phyloP scores from a whole-genome alignment of 306 rosid species.

The Quercus robur region DNA sequence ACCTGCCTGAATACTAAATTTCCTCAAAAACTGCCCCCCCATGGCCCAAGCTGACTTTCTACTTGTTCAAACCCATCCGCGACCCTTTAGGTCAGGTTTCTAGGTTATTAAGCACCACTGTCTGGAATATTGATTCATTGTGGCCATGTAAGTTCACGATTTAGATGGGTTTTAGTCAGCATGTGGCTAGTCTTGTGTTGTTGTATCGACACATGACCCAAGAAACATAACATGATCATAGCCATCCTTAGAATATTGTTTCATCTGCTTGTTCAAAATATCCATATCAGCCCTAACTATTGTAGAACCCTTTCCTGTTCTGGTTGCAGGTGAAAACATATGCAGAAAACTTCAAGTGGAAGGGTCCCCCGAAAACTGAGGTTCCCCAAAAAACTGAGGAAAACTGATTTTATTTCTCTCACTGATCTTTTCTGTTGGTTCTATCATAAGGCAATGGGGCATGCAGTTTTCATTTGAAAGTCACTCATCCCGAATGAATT shows the following conservation, averaged over 20 bases:
- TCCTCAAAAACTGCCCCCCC: too few species aligned
- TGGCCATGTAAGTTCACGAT: neutral
- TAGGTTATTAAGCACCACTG: too few species aligned
- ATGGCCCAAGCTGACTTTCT: too few species aligned
- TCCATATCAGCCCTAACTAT: neutral
- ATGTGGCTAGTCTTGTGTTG: neutral
- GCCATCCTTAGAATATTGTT: neutral
- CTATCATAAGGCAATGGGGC: constrained; percentile 22
- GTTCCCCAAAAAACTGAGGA: constrained; percentile 57
- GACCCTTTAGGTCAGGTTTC: too few species aligned
- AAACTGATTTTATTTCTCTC: constrained; percentile 34
- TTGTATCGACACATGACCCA: neutral
- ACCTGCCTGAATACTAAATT: too few species aligned
- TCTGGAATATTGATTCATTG: neutral
- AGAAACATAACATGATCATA: neutral
- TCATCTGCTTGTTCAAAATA: neutral
- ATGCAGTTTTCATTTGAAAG: constrained; percentile 28
- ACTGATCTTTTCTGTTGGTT: constrained; percentile 21
- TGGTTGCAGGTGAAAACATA: constrained; percentile 67
- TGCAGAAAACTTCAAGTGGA: constrained; percentile 97
- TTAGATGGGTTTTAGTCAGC: neutral
- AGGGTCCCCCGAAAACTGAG: constrained; percentile 72
- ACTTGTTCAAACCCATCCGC: too few species aligned
- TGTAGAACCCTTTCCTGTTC: neutral
- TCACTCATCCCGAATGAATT: constrained; percentile 24